Conservation (phyloP, 2,329 filamentous ascomycete species). For the Fusarium chuoi region DNA sequence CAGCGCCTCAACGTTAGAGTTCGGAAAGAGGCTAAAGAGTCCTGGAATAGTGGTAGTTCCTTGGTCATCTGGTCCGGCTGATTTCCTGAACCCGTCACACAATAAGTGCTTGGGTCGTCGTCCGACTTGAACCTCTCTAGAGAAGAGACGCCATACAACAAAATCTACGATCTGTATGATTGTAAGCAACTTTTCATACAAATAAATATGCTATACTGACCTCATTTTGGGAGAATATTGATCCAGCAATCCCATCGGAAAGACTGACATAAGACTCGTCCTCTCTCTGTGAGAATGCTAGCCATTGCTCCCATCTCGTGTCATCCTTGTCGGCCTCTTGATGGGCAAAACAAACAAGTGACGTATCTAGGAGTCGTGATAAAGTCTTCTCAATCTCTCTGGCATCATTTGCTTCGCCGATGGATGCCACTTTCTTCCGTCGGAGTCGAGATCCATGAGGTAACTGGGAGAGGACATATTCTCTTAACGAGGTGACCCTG, state of each 20-base stretch:
- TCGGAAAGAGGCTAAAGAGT: slow-evolving; percentile 71
- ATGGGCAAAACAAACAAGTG: slow-evolving; percentile 68
- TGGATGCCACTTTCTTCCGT: slow-evolving; percentile 63
- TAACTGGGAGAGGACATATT: slow-evolving; percentile 74
- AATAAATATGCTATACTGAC: slow-evolving; percentile 51
- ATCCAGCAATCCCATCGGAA: slow-evolving; percentile 57
- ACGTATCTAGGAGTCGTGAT: slow-evolving; percentile 72
- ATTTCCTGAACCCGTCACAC: slow-evolving; percentile 81
- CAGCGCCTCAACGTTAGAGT: slow-evolving; percentile 75
- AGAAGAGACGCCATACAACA: slow-evolving; percentile 81
- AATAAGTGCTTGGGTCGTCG: slow-evolving; percentile 76
- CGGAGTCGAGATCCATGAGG: slow-evolving; percentile 73
- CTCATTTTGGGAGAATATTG: slow-evolving; percentile 70
- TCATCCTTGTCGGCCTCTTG: slow-evolving; percentile 45
- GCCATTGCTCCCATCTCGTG: slow-evolving; percentile 65
- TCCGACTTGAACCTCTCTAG: slow-evolving; percentile 58
- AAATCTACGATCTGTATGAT: slow-evolving; percentile 76
- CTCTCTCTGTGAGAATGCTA: slow-evolving; percentile 69
- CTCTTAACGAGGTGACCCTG: slow-evolving; percentile 72
- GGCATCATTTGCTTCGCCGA: slow-evolving; percentile 50
- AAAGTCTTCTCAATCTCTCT: slow-evolving; percentile 56
- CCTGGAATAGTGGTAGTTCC: slow-evolving; percentile 67
- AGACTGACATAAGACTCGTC: slow-evolving; percentile 68
- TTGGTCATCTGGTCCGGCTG: slow-evolving; percentile 46
- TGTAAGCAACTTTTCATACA: slow-evolving; percentile 11